phyloP scores from a whole-genome alignment of 345 rosid genomes.

The Heritiera littoralis region DNA sequence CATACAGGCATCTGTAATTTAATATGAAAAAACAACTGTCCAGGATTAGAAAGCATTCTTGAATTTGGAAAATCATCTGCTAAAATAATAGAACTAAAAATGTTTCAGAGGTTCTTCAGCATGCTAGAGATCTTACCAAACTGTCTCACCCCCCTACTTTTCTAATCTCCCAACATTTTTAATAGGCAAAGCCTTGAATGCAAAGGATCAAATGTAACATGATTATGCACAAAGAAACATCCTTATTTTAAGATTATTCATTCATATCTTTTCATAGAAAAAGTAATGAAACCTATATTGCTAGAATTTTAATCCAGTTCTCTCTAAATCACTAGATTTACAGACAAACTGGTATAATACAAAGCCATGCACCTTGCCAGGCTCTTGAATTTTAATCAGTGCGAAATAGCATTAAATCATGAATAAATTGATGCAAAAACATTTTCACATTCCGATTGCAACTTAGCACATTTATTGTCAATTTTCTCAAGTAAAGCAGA shows the following conservation, averaged over 20 bases:
- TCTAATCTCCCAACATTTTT: not conserved
- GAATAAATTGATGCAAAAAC: not conserved
- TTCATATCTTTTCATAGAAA: constrained; percentile 10
- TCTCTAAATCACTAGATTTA: not conserved
- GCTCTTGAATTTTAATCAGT: not conserved
- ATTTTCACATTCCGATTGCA: not conserved
- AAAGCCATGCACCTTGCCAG: not conserved
- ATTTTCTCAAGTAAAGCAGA: not conserved
- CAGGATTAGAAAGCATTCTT: not conserved
- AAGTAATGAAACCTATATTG: not conserved
- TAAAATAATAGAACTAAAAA: not conserved
- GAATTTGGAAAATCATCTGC: not conserved
- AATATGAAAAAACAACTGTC: not conserved
- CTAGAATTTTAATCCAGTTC: not conserved
- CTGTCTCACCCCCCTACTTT: not conserved
- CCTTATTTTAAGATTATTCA: not conserved
- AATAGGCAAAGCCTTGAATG: not conserved
- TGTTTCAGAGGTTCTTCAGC: not conserved
- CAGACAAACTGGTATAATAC: not conserved
- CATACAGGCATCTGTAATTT: not conserved
- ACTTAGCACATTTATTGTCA: not conserved
- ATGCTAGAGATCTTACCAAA: not conserved
- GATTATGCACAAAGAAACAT: not conserved
- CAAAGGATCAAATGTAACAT: not conserved
- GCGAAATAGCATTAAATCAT: not conserved